Evolutionary conservation across 768 basidiomycete species (phyloP).

Genomic region (Crassisporium funariophilum): DNA sequence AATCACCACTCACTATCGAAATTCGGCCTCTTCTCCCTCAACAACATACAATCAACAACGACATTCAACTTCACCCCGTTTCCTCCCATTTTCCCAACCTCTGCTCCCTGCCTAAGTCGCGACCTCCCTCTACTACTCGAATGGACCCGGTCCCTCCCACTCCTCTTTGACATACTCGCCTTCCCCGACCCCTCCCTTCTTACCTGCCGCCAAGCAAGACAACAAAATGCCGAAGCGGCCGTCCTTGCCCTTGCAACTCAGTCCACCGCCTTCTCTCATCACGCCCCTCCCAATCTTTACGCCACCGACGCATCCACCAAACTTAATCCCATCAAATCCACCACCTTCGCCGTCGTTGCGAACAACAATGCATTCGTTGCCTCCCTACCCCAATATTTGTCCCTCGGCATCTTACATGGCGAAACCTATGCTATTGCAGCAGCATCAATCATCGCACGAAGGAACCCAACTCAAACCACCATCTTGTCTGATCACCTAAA

Average conservation of each 20-base stretch:
- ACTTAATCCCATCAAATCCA: not conserved
- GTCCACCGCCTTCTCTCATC: not conserved
- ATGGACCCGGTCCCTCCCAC: not conserved
- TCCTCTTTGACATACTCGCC: not conserved
- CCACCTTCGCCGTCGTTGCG: not conserved
- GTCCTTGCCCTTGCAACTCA: not conserved
- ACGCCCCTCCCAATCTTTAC: not conserved
- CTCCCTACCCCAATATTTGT: not conserved
- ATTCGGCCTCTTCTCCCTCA: not conserved
- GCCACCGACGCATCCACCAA: conserved; percentile 1
- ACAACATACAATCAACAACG: not conserved
- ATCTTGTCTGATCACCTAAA: conserved; percentile 7
- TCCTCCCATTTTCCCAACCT: not conserved
- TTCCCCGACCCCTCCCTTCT: not conserved
- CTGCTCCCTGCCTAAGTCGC: not conserved
- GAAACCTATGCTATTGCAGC: not conserved
- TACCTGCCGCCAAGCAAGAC: not conserved
- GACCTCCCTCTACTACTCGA: not conserved
- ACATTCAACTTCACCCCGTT: not conserved
- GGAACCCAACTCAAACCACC: not conserved
- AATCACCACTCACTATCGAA: not conserved
- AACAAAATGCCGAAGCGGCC: not conserved
- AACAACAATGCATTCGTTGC: not conserved
- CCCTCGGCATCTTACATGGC: not conserved
- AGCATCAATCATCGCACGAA: not conserved